Percentiles rank a stretch among this genome's conserved stretches.
These are phyloP conservation scores for Aspergillus flavus DNA, from an alignment of 2,329 filamentous ascomycete species.

Conservation along the genomic window DNA sequence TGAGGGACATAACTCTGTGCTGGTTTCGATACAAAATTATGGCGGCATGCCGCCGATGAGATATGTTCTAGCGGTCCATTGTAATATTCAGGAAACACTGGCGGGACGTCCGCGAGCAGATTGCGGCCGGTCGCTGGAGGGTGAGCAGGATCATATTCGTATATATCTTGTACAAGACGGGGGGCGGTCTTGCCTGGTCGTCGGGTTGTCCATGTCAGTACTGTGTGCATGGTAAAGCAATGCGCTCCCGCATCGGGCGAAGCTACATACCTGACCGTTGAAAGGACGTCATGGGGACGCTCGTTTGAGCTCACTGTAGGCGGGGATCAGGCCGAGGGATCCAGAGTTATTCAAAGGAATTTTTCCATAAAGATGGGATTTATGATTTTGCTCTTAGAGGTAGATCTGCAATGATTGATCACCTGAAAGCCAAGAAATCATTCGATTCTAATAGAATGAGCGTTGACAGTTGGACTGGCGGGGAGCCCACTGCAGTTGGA, in stretches of 20 bases:
- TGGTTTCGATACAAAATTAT: conserved; percentile 61
- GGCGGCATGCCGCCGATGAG: conserved; percentile 56
- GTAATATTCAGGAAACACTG: conserved; percentile 47
- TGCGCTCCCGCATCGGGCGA: conserved; percentile 1
- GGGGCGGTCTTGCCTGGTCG: conserved; percentile 54
- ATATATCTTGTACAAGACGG: conserved; percentile 49
- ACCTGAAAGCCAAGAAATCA: conserved; percentile 7
- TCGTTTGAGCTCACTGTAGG: conserved; percentile 18
- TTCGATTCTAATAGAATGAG: conserved; percentile 11
- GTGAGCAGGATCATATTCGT: conserved; percentile 49
- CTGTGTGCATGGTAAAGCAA: neutral
- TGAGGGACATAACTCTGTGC: conserved; percentile 55
- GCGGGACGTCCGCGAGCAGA: conserved; percentile 61
- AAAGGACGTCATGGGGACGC: conserved; percentile 33
- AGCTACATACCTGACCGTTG: conserved; percentile 37
- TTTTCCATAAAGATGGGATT: conserved; percentile 16
- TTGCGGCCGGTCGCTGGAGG: conserved; percentile 51
- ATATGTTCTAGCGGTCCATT: conserved; percentile 38
- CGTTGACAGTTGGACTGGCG: conserved; percentile 25
- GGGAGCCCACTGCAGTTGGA: conserved; percentile 28
- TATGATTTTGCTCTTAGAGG: neutral
- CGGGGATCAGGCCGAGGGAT: conserved; percentile 11
- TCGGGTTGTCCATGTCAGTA: neutral
- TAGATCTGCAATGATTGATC: neutral
- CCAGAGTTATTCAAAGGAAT: neutral